These are phyloP conservation scores for Amylostereum areolatum DNA, from an alignment of 1,284 basidiomycete species.

Conservation along the genomic window DNA sequence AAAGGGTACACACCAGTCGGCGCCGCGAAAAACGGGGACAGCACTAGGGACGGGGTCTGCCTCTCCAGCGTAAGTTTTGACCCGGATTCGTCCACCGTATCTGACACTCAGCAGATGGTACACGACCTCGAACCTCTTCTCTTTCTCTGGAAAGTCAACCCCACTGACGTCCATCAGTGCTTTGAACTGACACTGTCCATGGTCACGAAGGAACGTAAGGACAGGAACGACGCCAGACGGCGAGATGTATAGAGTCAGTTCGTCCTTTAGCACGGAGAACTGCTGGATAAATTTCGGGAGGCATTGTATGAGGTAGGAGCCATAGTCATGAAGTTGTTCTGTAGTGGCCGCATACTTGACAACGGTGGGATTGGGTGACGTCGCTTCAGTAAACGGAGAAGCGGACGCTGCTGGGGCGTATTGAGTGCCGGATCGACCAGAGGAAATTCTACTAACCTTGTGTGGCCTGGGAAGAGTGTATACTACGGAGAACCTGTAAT, in stretches of 20 bases:
- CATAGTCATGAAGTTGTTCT: constrained; percentile 80
- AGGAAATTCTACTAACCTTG: constrained; percentile 35
- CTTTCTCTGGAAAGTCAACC: constrained; percentile 91
- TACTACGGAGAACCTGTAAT: constrained; percentile 21
- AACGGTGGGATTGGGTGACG: constrained; percentile 79
- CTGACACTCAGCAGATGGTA: constrained; percentile 90
- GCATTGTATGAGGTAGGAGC: constrained; percentile 85
- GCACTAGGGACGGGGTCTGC: constrained; percentile 91
- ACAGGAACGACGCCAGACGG: constrained; percentile 83
- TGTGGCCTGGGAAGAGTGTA: constrained; percentile 39
- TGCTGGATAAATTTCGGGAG: constrained; percentile 95
- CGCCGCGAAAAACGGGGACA: constrained; percentile 78
- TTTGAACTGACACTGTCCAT: constrained; percentile 96
- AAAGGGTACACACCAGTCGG: constrained; percentile 74
- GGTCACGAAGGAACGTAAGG: constrained; percentile 93
- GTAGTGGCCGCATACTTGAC: constrained; percentile 65
- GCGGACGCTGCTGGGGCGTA: constrained; percentile 43
- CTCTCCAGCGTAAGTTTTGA: constrained; percentile 98
- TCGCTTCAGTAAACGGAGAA: constrained; percentile 81
- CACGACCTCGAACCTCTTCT: constrained; percentile 95
- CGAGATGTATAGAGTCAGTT: constrained; percentile 85
- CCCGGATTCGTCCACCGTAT: constrained; percentile 77
- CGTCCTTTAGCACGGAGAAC: constrained; percentile 97
- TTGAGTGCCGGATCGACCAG: not conserved
- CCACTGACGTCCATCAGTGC: constrained; percentile 90